Percentiles rank a stretch among this genome's conserved stretches.
These are phyloP conservation scores for Tagetes patula DNA, from an alignment of 129 eudicot genomes.

Conservation along the genomic window DNA sequence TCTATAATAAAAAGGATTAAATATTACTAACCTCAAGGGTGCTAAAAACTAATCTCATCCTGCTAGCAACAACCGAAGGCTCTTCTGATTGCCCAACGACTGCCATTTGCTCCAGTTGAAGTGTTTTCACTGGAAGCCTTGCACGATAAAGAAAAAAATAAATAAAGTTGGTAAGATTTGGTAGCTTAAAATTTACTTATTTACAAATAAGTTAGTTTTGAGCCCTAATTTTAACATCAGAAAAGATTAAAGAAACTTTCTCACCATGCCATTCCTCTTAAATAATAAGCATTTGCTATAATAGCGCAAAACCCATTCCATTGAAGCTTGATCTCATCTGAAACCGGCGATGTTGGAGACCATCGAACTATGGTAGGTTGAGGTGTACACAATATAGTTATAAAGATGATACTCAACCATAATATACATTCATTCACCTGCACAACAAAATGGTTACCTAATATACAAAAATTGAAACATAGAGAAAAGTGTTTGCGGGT, in stretches of 20 bases:
- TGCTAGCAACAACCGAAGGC: constrained; percentile 93
- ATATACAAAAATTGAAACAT: neutral
- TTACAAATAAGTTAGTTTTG: too few species aligned
- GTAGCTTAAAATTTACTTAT: neutral
- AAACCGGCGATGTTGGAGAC: constrained; percentile 83
- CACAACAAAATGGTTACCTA: constrained; percentile 10
- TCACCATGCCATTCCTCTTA: constrained; percentile 99
- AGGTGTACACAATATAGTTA: constrained; percentile 94
- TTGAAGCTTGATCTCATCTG: constrained; percentile 69
- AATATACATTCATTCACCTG: constrained; percentile 95
- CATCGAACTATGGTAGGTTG: constrained; percentile 94
- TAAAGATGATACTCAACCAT: constrained; percentile 90
- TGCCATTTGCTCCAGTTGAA: constrained; percentile 96
- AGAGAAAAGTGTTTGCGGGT: neutral
- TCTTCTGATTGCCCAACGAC: constrained; percentile 82
- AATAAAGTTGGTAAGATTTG: neutral
- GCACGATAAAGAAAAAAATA: neutral
- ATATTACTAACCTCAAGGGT: constrained; percentile 83
- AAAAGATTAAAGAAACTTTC: constrained; percentile 20
- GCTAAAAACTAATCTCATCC: constrained; percentile 95
- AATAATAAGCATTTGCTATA: constrained; percentile 86
- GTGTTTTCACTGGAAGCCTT: constrained; percentile 99
- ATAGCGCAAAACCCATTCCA: constrained; percentile 98
- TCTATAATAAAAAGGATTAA: neutral
- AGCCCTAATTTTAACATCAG: neutral